Base-by-base conservation (phyloP, 106 monocot genomes). In the Platanthera zijinensis region DNA sequence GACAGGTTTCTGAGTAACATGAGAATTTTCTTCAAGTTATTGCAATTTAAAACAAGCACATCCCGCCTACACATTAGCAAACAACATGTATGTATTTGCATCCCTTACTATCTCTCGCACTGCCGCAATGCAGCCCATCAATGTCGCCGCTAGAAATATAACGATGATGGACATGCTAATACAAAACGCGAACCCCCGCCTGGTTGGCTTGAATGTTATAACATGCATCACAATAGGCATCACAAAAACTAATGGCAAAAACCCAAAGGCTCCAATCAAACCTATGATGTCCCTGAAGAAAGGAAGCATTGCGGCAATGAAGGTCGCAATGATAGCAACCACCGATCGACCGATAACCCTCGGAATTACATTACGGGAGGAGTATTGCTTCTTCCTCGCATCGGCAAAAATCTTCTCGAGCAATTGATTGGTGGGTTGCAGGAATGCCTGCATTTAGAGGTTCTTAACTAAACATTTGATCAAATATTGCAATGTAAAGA, bases 241-340 rank as follows among this genome's bases (percentile, higher is more conserved):
- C 15, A 88, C 84, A 74, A 95, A 95, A 74, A 92, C 95, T 3
- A 95, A 90, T 1, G 95, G 95, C 25, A 95, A 73, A 78, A 88
- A 92, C 8, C 90, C 90, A 32, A 95, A 92, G 0, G 92, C 95
- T 0, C 95, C 95, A 18, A 95, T 82, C 18, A 92, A 76, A 4
- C 79, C 90, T 61, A 88, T 90, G 74, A 95, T 82, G 66, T 92
- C 95, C n/a, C 92, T 92, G 19, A 95, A 95, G 78, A 95, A 95
- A 3, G 95, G 95, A 30, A 95, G 84, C 95, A 95, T 95, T 49
- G 92, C 92, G 9, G 88, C 92, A 8, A 95, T 72, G 63, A 77
- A 76, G 17, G 95, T 95, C 4, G 83, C 84, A 0, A 83, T 1
- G 5, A 61, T 81, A 13, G 92, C 74, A 9, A 92, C 79, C 6